phyloP scores from a whole-genome alignment of 1,284 basidiomycete species.

The Volvariella surrecta region DNA sequence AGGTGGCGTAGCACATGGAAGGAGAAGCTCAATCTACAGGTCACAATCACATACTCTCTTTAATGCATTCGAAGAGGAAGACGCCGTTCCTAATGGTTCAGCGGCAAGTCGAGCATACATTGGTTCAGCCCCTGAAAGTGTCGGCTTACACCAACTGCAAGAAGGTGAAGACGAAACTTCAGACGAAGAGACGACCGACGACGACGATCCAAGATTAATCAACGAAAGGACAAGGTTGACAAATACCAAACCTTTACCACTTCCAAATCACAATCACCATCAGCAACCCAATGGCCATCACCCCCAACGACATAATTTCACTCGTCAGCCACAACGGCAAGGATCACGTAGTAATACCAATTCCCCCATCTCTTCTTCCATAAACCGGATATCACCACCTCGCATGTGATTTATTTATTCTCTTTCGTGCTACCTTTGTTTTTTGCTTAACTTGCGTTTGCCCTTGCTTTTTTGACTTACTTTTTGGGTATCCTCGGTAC shows the following conservation, averaged over 20 bases:
- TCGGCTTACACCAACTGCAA: conserved; percentile 33
- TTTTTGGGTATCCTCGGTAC: no score
- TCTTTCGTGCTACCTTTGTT: no score
- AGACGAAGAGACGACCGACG: conserved; percentile 29
- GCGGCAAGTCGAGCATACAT: conserved; percentile 11
- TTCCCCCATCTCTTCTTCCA: conserved; percentile 24
- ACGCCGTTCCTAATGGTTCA: conserved; percentile 13
- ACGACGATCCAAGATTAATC: conserved; percentile 19
- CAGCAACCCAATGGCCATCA: conserved; percentile 6
- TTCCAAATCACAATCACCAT: conserved; percentile 10
- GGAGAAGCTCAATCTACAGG: conserved; percentile 51
- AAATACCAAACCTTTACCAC: conserved; percentile 4
- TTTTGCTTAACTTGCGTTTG: no score
- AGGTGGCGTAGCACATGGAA: conserved; percentile 26
- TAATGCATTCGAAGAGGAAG: conserved; percentile 44
- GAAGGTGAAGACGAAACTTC: conserved; percentile 40
- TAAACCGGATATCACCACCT: conserved; percentile 9
- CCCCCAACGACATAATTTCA: conserved; percentile 5
- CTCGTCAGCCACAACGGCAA: no score
- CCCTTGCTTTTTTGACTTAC: no score
- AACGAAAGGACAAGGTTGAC: conserved; percentile 7
- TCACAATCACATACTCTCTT: conserved; percentile 55
- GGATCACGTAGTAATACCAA: conserved; percentile 28
- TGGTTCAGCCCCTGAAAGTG: conserved; percentile 17
- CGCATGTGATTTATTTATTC: no score